Evolutionary conservation across 345 rosid genomes (phyloP).

Genomic region (Passiflora organensis): DNA sequence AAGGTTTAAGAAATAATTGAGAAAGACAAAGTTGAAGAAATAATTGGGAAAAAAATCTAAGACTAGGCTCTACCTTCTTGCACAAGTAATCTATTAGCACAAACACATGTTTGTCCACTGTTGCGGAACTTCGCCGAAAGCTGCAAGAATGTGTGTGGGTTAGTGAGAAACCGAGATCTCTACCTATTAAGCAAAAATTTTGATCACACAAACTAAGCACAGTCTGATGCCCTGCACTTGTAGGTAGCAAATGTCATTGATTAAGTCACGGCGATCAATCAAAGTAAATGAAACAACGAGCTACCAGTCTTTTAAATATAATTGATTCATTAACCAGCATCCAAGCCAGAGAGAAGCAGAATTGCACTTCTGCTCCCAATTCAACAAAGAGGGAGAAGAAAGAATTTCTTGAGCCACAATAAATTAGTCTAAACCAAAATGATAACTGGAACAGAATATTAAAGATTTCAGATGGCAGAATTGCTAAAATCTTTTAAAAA

Average conservation of each 20-base stretch:
- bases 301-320: neutral
- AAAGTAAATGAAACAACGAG: neutral
- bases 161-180: neutral
- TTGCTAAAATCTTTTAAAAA: too few species aligned
- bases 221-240: neutral
- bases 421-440: too few species aligned
- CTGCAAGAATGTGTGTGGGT: conserved; percentile 37
- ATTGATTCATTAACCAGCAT: neutral
- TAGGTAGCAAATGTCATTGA: neutral
- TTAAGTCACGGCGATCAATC: neutral
- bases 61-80: conserved; percentile 99
- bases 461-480: too few species aligned
- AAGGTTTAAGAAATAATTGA: too few species aligned
- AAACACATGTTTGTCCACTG: conserved; percentile 96
- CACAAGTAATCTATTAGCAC: conserved; percentile 84
- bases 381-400: too few species aligned
- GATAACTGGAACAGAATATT: too few species aligned
- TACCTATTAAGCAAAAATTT: neutral
- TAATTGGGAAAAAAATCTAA: too few species aligned
- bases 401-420: too few species aligned
- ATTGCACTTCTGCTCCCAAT: neutral
- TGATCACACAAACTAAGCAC: too few species aligned
- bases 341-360: neutral
- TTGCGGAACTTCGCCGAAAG: conserved; percentile 94
- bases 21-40: too few species aligned